phyloP scores from a whole-genome alignment of 371 early-diverging fungal species.

The Sporodiniella umbellata region DNA sequence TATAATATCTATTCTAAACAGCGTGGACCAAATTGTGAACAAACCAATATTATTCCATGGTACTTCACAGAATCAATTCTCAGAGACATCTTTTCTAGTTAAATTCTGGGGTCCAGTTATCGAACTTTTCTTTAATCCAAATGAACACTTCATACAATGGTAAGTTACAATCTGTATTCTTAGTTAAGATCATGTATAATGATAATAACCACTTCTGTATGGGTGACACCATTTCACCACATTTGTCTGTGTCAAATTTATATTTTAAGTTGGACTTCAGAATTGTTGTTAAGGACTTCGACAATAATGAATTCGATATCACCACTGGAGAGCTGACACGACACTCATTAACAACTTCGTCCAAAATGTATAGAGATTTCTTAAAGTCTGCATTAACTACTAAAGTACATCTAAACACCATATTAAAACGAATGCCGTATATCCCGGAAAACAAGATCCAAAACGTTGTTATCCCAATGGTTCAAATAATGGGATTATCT shows the following conservation, averaged over 20 bases:
- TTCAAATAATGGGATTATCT: constrained; percentile 10
- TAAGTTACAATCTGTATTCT: constrained; percentile 11
- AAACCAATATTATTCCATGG: constrained; percentile 11
- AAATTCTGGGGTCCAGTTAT: constrained; percentile 17
- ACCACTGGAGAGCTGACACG: constrained; percentile 6
- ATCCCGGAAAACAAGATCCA: constrained; percentile 6
- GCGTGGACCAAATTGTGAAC: constrained; percentile 8
- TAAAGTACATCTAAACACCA: constrained; percentile 4
- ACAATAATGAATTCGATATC: constrained; percentile 5
- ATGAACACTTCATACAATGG: constrained; percentile 16
- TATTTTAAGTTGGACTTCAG: constrained; percentile 12
- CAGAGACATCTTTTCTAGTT: constrained; percentile 10
- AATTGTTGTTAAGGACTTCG: constrained; percentile 11
- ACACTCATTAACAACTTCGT: constrained; percentile 7
- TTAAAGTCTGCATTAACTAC: not conserved
- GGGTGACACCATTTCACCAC: constrained; percentile 9
- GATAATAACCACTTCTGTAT: constrained; percentile 9
- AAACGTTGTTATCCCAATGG: constrained; percentile 6
- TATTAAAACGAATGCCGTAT: constrained; percentile 7
- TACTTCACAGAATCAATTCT: constrained; percentile 7
- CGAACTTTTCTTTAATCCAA: constrained; percentile 12
- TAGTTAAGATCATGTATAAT: constrained; percentile 5
- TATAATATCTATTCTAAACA: constrained; percentile 5
- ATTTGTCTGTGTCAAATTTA: constrained; percentile 8
- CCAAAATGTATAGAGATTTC: constrained; percentile 4